Base-by-base conservation (phyloP, 305 asterid genomes). In the Fraxinus platypoda region DNA sequence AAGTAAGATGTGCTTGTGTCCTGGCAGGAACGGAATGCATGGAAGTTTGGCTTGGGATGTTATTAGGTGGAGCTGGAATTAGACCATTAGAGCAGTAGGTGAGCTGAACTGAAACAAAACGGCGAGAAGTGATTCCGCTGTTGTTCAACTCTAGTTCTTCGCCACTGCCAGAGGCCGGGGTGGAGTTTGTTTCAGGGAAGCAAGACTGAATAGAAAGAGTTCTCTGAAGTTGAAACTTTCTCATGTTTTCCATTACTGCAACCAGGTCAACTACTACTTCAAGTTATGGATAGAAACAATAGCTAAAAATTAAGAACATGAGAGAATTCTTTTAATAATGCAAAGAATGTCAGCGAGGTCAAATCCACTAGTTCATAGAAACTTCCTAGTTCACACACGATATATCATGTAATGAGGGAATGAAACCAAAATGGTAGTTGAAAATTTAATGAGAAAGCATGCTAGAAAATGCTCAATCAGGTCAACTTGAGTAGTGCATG, bases 201-300 rank as follows among this genome's bases (percentile, higher is more conserved):
- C 59, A 49, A 49, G 59, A 49, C 59, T 49, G 59, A 49, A 49
- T 3, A 49, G 59, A 46, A 46, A 46, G 57, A 15, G 62, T 17
- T 17, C 62, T 49, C 62, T 17, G 62, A 17, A 49, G 62, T 15
- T 15, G 62, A 49, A 49, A 49, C 21, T 49, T 17, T 17, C 62
- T 15, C 21, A 4, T 3, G 21, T 17, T 15, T 49, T 49, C 62
- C 62, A 49, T 49, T 17, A 49, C 80, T 94, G 97, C 54, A 43
- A 43, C 54, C 52, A 43, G 4, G 4, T 43, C 52, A 11, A 43
- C 17, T 11, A 43, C 4, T 43, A 43, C 17, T 43, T 11, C 52
- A 43, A 43, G 52, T 3, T 43, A 12, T 12, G 17, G 17, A 43
- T 11, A 11, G 15, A 41, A 46, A 15, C 3, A 15, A 15, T 15